A percentile compares a stretch with the other conserved stretches of the same genome.
Evolutionary conservation across 1,139 yeast species (phyloP).

Genomic region (Scheffersomyces titani): DNA sequence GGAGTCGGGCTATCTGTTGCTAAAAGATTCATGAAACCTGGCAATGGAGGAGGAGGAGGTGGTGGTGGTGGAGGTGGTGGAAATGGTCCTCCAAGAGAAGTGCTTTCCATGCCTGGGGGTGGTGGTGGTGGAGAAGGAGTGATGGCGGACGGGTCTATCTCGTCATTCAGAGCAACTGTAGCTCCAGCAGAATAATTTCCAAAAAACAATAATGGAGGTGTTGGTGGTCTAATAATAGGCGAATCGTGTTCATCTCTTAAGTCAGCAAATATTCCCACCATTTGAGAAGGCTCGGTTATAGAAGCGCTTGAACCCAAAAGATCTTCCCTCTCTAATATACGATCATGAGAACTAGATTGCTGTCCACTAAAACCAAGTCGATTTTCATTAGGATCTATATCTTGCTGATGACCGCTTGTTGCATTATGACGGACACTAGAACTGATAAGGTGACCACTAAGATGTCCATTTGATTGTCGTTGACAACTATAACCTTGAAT

Average conservation of each 20-base stretch:
- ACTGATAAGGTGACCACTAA: too few species aligned
- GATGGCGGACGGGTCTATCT: background rate
- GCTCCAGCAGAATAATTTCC: background rate
- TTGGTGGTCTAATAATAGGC: constrained; percentile 1
- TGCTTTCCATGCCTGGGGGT: background rate
- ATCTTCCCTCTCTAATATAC: too few species aligned
- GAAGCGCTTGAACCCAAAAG: background rate
- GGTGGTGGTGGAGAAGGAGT: constrained; percentile 1
- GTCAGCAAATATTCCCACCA: background rate
- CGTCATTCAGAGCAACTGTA: background rate
- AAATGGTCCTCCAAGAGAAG: constrained; percentile 6
- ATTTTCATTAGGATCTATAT: background rate
- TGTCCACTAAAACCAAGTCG: background rate
- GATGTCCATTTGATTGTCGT: too few species aligned
- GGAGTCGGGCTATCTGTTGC: background rate
- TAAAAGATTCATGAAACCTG: constrained; percentile 6
- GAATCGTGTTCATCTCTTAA: constrained; percentile 1
- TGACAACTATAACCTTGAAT: background rate
- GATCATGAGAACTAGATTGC: background rate
- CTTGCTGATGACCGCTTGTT: background rate
- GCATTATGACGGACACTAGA: too few species aligned
- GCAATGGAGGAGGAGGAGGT: constrained; percentile 30
- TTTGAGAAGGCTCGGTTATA: background rate
- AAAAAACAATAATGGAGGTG: constrained; percentile 1
- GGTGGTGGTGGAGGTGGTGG: constrained; percentile 24